Conservation (phyloP, 177 flowering plant species). For the Vitis hybrid region DNA sequence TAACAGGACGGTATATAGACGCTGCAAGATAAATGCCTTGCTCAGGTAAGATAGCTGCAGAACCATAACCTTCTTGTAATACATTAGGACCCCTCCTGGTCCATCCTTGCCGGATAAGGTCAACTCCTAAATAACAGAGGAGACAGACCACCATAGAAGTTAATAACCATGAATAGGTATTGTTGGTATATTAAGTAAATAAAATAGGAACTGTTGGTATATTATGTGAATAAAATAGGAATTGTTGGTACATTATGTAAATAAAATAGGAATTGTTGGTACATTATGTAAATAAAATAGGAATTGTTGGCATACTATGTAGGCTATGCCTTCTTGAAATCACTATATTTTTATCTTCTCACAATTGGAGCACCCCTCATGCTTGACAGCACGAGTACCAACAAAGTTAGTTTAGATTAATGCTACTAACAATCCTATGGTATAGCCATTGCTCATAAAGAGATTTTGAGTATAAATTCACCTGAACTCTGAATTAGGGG, state of each 20-base stretch:
- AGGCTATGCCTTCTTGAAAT: too few relatives aligned
- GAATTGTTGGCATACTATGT: not conserved
- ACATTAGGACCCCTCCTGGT: slow-evolving; percentile 72
- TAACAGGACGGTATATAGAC: slow-evolving; percentile 87
- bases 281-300: too few relatives aligned
- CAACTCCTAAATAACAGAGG: slow-evolving; percentile 46
- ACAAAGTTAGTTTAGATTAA: too few relatives aligned
- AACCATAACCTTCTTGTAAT: slow-evolving; percentile 94
- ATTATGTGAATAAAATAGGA: too few relatives aligned
- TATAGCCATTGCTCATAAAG: too few relatives aligned
- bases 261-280: not conserved
- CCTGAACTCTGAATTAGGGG: too few relatives aligned
- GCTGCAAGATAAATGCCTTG: slow-evolving; percentile 98
- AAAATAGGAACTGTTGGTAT: not conserved
- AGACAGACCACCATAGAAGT: not conserved
- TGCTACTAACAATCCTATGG: too few relatives aligned
- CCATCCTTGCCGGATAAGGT: slow-evolving; percentile 92
- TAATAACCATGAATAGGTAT: not conserved
- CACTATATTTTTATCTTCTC: too few relatives aligned
- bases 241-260: not conserved
- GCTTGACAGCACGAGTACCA: too few relatives aligned
- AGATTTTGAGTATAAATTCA: too few relatives aligned
- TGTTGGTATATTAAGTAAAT: not conserved
- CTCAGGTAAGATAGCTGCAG: slow-evolving; percentile 93
- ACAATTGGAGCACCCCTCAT: too few relatives aligned